Percentiles rank a stretch among this genome's conserved stretches.
These are phyloP conservation scores for Naganishia vaughanmartiniae DNA, from an alignment of 768 basidiomycete genomes.

Conservation along the genomic window DNA sequence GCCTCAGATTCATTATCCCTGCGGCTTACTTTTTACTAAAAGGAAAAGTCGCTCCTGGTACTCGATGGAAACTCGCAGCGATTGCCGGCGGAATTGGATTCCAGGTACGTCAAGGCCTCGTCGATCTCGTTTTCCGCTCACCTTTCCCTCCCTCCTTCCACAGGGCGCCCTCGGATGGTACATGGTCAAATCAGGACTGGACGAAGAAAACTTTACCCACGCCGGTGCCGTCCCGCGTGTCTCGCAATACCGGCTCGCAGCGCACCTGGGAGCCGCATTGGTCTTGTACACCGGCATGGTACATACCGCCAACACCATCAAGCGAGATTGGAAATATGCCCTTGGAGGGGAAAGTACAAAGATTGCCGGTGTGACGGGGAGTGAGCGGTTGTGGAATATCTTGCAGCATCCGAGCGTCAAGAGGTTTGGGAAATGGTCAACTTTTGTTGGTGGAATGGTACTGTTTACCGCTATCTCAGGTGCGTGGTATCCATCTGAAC, in stretches of 20 bases:
- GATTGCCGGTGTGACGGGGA: slow-evolving; percentile 29
- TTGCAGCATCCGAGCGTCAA: slow-evolving; percentile 55
- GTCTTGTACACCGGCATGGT: slow-evolving; percentile 93
- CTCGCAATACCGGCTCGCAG: slow-evolving; percentile 91
- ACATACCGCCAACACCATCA: slow-evolving; percentile 67
- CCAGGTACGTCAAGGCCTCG: slow-evolving; percentile 25
- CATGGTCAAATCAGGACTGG: slow-evolving; percentile 97
- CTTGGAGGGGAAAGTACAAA: slow-evolving; percentile 17
- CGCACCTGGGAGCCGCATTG: slow-evolving; percentile 88
- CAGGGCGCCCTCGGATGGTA: slow-evolving; percentile 97
- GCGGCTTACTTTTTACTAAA: slow-evolving; percentile 73
- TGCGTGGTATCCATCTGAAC: slow-evolving; percentile 51
- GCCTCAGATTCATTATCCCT: slow-evolving; percentile 77
- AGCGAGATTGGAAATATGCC: slow-evolving; percentile 60
- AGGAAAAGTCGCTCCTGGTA: slow-evolving; percentile 64
- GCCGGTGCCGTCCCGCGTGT: slow-evolving; percentile 88
- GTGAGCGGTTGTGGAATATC: slow-evolving; percentile 55
- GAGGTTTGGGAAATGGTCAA: slow-evolving; percentile 63
- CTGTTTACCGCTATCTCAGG: slow-evolving; percentile 90
- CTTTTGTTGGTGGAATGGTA: slow-evolving; percentile 70
- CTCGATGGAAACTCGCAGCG: slow-evolving; percentile 66
- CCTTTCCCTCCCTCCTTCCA: not conserved
- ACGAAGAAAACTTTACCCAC: slow-evolving; percentile 72
- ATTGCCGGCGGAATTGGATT: slow-evolving; percentile 80
- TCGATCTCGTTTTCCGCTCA: not conserved